phyloP scores from a whole-genome alignment of 2,329 filamentous ascomycete genomes.

The Alternaria ventricosa region DNA sequence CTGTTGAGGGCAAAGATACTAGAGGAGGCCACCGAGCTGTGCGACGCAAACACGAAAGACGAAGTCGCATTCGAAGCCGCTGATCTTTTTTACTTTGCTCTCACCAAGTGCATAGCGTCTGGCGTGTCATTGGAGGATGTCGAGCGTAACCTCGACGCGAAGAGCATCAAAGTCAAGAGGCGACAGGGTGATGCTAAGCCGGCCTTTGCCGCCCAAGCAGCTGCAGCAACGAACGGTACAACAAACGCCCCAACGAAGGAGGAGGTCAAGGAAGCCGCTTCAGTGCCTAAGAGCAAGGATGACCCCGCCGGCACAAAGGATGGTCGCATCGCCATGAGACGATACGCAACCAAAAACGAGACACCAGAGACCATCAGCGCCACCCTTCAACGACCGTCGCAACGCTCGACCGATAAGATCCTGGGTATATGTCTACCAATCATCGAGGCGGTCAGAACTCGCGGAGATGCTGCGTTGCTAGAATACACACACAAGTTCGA shows the following conservation, averaged over 20 bases:
- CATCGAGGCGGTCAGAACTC: constrained; percentile 81
- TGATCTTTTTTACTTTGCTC: constrained; percentile 92
- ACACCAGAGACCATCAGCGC: constrained; percentile 71
- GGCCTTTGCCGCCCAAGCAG: constrained; percentile 83
- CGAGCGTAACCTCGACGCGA: constrained; percentile 89
- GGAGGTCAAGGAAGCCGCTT: constrained; percentile 58
- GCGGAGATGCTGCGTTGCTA: constrained; percentile 86
- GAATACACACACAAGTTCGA: constrained; percentile 98
- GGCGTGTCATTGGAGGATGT: constrained; percentile 89
- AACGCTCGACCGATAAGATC: constrained; percentile 93
- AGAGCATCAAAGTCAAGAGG: constrained; percentile 93
- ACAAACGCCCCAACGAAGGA: constrained; percentile 44
- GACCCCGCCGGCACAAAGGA: constrained; percentile 59
- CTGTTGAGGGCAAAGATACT: constrained; percentile 94
- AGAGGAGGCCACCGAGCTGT: constrained; percentile 96
- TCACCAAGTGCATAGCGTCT: constrained; percentile 85
- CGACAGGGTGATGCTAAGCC: constrained; percentile 93
- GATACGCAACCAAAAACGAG: constrained; percentile 72
- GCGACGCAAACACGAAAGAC: constrained; percentile 79
- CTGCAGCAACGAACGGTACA: constrained; percentile 20
- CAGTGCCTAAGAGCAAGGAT: constrained; percentile 59
- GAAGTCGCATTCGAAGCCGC: constrained; percentile 94
- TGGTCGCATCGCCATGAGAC: constrained; percentile 80
- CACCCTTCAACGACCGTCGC: constrained; percentile 85
- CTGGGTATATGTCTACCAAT: constrained; percentile 91